Percentiles rank a stretch among this genome's conserved stretches.
These are phyloP conservation scores for Zasmidium angulare DNA, from an alignment of 2,329 filamentous ascomycete species.

Conservation along the genomic window DNA sequence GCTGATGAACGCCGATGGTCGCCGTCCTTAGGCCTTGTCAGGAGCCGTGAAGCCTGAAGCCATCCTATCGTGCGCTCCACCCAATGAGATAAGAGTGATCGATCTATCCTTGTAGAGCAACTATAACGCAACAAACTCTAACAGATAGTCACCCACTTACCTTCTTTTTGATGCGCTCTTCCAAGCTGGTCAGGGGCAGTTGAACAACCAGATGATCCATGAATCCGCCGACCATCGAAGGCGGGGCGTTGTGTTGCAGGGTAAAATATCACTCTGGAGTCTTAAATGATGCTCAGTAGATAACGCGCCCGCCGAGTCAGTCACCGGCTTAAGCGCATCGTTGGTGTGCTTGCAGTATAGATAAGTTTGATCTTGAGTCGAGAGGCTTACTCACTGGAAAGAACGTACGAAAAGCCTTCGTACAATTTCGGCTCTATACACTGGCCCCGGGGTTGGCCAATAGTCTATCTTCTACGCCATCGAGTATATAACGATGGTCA, in stretches of 20 bases:
- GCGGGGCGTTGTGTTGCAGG: no score
- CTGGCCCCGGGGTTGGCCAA: conserved; percentile 47
- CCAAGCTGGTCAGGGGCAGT: background rate
- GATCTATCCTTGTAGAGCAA: background rate
- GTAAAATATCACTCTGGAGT: no score
- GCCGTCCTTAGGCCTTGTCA: background rate
- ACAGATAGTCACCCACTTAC: no score
- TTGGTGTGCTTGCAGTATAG: no score
- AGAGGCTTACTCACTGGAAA: background rate
- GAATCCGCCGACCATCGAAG: no score
- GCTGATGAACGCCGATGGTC: background rate
- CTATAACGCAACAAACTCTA: background rate
- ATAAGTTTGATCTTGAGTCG: no score
- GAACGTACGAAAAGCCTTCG: background rate
- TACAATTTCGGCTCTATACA: conserved; percentile 10
- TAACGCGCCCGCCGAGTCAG: no score
- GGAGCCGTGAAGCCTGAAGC: background rate
- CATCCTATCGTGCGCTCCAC: background rate
- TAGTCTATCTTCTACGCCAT: conserved; percentile 82
- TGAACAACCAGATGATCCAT: no score
- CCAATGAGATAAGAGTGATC: background rate
- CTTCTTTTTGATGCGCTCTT: background rate
- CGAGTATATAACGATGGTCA: conserved; percentile 88
- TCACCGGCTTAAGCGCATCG: no score
- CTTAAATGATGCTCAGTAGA: no score